Base-by-base conservation (phyloP, 2,329 filamentous ascomycete species). In the Clarireedia hainanense region DNA sequence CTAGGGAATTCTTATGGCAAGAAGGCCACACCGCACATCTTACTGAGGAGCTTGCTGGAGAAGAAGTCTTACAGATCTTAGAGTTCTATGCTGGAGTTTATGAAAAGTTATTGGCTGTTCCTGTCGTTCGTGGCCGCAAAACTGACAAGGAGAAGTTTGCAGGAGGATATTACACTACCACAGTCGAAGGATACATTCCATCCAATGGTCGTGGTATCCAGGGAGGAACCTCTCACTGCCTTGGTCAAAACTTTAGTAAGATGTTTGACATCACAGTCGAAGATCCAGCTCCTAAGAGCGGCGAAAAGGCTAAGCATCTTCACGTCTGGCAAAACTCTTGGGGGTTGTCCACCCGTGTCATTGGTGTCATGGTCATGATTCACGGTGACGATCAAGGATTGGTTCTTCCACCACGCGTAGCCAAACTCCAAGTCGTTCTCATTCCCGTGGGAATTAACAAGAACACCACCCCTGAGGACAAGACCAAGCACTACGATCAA, bases 181-280 rank as follows among this genome's bases (percentile, higher is more conserved):
- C 94, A 1, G 88, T 95, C 48, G 94, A 99, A 75, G 94, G 91
- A 36, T 99, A 96, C 72, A 96, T 99, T 63, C 91, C 94, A 37
- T 85, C 90, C 60, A 97, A 95, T 62, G 94, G 94, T 24, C 88
- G 94, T 70, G 94, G 94, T 71, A 97, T 99, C 59, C 94, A 99
- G 75, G 94, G 91, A 63, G 94, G 85, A 52, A 99, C 94, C 42
- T 96, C 90, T 52, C 94, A 99, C 76, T 71, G 71, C 66, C 80
- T 99, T 7, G 94, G 94, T 52, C 94, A 99, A 75, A 96, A 99
- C 76, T 99, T 99, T 75, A 91, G 87, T 72, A 96, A 95, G 75
- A 99, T 99, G 91, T 99, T 97, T 71, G 88, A 94, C 72, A 97
- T 99, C 71, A 95, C 88, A 0, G 90, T 99, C 30, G 92, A 99